Conservation (phyloP, 768 basidiomycete species). For the Kwoniella europaea region DNA sequence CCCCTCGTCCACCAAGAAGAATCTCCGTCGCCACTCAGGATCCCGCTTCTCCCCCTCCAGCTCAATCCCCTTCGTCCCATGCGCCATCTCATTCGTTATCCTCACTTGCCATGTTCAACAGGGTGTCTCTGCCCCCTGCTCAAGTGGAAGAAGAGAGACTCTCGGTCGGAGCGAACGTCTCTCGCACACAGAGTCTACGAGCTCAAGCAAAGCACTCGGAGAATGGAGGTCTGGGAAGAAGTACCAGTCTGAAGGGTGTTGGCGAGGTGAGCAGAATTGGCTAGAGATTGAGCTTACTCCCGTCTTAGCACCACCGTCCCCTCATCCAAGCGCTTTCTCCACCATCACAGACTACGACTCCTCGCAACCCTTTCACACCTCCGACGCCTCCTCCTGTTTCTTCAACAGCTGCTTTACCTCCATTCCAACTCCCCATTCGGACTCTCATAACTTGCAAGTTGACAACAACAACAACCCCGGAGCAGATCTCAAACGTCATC, state of each 20-base stretch:
- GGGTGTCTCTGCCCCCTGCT: constrained; percentile 1
- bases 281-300: neutral
- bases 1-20: constrained; percentile 46
- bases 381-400: constrained; percentile 46
- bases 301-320: constrained; percentile 17
- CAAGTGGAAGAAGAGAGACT: constrained; percentile 1
- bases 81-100: constrained; percentile 44
- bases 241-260: constrained; percentile 39
- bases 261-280: constrained; percentile 34
- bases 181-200: constrained; percentile 52
- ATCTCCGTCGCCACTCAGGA: constrained; percentile 24
- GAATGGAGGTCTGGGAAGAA: constrained; percentile 34
- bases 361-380: constrained; percentile 38
- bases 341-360: constrained; percentile 30
- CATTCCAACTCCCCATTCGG: constrained; percentile 34
- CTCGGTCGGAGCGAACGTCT: constrained; percentile 32
- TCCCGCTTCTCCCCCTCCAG: constrained; percentile 7
- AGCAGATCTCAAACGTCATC: constrained; percentile 47
- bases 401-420: constrained; percentile 47
- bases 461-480: constrained; percentile 14
- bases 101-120: constrained; percentile 40
- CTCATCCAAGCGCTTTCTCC: constrained; percentile 25
- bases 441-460: constrained; percentile 4
- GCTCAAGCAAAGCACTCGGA: constrained; percentile 42
- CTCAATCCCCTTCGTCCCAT: constrained; percentile 31